Base-by-base conservation (phyloP, 2,329 filamentous ascomycete genomes). In the Sordariomycetes sp. region DNA sequence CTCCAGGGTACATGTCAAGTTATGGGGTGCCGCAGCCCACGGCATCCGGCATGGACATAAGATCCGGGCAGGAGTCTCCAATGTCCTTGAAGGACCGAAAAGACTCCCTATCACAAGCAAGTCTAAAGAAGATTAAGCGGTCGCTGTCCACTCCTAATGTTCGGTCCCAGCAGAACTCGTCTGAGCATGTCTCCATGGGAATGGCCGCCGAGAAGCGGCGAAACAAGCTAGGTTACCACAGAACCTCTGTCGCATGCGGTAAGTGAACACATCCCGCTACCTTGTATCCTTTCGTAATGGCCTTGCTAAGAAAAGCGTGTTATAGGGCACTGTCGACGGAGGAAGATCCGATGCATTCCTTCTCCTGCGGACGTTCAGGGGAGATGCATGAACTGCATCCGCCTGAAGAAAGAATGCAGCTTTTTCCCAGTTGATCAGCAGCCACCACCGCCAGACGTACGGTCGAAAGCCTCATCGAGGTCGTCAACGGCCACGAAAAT, bases 231-330 rank as follows among this genome's bases (percentile, higher is more conserved):
- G 93, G 93, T 46, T 97, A 97, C 70, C 93, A 97, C 75, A 85
- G 93, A 67, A 96, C 91, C 40, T 95, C 92, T 52, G 90, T 97
- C 65, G 94, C 93, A 65, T 97, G 93, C 76, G 88, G 93, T 97
- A 81, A 83, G 92, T 85, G 43, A 20, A 59, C 50, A 60, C 58
- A 40, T 62, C 64, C 61, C 22, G 40, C 25, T n/a, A 11, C 22
- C 22, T 40, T 51, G 14, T 25, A 3, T 22, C 40, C n/a, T 46
- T 48, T 48, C 22, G 12, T 12, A 24, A 24, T 50, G 20, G 7
- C 46, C 20, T 32, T 54, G 48, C 57, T 57, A 53, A 59, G 5
- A 20, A 25, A 16, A 22, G 4, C 25, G n/a, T n/a, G n/a, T 55
- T 43, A 50, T 40, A 97, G 93, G 88, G 59, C 90, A 97, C 69